phyloP scores from a whole-genome alignment of 352 stramenopile species.

The Globisporangium paddicum region DNA sequence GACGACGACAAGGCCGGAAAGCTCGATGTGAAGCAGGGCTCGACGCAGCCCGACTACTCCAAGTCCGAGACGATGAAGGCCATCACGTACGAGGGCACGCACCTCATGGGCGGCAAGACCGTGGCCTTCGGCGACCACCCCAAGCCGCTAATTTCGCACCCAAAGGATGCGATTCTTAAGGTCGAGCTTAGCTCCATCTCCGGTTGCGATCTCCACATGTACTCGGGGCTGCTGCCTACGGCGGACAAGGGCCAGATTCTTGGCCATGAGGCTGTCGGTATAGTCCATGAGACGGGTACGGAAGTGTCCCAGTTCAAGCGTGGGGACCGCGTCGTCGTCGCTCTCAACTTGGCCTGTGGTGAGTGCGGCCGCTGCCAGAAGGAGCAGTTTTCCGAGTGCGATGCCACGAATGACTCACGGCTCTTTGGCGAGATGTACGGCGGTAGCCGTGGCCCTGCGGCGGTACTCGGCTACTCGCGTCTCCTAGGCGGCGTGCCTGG shows the following conservation, averaged over 20 bases:
- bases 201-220: conserved; percentile 32
- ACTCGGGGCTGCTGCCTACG: conserved; percentile 31
- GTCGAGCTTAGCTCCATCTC: conserved; percentile 33
- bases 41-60: conserved; percentile 27
- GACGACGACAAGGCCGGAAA: conserved; percentile 29
- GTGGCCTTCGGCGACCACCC: conserved; percentile 21
- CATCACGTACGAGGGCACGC: conserved; percentile 22
- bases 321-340: conserved; percentile 39
- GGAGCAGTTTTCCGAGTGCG: conserved; percentile 34
- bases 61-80: conserved; percentile 28
- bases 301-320: conserved; percentile 25
- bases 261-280: conserved; percentile 39
- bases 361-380: conserved; percentile 29
- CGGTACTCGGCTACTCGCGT: conserved; percentile 33
- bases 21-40: conserved; percentile 14
- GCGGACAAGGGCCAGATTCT: conserved; percentile 32
- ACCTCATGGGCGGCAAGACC: conserved; percentile 20
- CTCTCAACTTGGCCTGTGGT: conserved; percentile 35
- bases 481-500: conserved; percentile 35
- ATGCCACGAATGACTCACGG: conserved; percentile 36
- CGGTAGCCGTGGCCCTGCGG: conserved; percentile 19
- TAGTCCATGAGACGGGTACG: conserved; percentile 25
- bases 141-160: conserved; percentile 25
- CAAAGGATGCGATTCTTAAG: conserved; percentile 23
- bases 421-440: conserved; percentile 35